Conservation (phyloP, 148 eudicot genomes). For the Chenopodium formosanum region DNA sequence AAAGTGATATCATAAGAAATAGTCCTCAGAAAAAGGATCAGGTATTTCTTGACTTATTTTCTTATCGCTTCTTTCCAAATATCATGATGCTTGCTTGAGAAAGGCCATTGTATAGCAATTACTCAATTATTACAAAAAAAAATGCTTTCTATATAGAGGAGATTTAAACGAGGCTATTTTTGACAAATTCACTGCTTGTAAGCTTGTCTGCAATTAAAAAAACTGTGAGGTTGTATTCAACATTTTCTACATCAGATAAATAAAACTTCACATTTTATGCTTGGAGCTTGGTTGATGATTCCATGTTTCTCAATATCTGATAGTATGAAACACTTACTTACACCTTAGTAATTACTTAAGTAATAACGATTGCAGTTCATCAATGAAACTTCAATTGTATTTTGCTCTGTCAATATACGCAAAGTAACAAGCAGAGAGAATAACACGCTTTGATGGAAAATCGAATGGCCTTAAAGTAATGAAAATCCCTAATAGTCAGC, state of each 20-base stretch:
- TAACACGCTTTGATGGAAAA: neutral
- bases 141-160: neutral
- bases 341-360: neutral
- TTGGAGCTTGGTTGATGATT: neutral
- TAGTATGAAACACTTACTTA: neutral
- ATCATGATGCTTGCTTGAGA: neutral
- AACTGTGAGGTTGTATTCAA: neutral
- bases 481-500: neutral
- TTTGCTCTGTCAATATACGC: neutral
- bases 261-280: neutral
- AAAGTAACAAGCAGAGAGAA: neutral
- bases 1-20: neutral
- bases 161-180: neutral
- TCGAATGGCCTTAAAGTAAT: neutral
- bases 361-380: neutral
- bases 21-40: neutral
- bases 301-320: neutral
- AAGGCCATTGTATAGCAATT: neutral
- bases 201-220: constrained; percentile 52
- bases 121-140: neutral
- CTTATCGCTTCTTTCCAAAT: neutral
- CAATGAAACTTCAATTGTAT: neutral
- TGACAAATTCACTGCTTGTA: constrained; percentile 59
- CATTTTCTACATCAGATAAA: neutral
- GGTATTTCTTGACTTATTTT: no score